Base-by-base conservation (phyloP, 2,329 filamentous ascomycete genomes). In the Dendryphion nanum region DNA sequence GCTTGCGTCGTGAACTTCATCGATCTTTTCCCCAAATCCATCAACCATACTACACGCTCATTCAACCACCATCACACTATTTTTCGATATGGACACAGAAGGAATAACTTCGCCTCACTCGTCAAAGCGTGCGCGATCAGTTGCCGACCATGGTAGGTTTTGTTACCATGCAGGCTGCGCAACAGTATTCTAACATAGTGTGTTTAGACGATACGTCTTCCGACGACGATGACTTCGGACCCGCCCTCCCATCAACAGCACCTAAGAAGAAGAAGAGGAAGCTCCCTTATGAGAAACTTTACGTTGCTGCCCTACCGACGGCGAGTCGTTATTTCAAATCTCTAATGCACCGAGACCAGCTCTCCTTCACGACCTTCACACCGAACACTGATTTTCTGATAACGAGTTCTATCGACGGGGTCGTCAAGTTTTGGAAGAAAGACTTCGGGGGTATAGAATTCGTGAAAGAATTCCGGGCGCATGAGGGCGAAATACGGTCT, bases 401-500 rank as follows among this genome's bases (percentile, higher is more conserved):
- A 46, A 98, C 93, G 1, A 88, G 86, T 44, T 97, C 93, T 0
- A 72, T 87, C 30, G 93, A 98, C 61, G 94, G 94, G n/a, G 85
- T 91, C 1, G 91, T 97, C 53, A 98, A 98, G 67, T 98, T 98
- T 66, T 98, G 93, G 93, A 98, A 98, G 72, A 98, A 98, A 71
- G 79, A 86, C 48, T 83, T 81, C 2, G 83, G 87, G 21, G 88
- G 88, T 1, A 86, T 98, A 41, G 94, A 98, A 69, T 98, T 98
- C 59, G 91, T 97, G 37, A 98, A 98, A 70, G 90, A 98, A 69
- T 98, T 95, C 71, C 85, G 83, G 59, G 90, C 93, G 6, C 94
- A 98, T 68, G 76, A 79, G 40, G 87, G 88, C 35, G 88, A 94
- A 59, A 88, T 97, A 59, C 82, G 76, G 44, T 85, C 85, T 18